These are phyloP conservation scores for Trypanosoma melophagium DNA, from an alignment of 208 protist genomes.

Conservation along the genomic window DNA sequence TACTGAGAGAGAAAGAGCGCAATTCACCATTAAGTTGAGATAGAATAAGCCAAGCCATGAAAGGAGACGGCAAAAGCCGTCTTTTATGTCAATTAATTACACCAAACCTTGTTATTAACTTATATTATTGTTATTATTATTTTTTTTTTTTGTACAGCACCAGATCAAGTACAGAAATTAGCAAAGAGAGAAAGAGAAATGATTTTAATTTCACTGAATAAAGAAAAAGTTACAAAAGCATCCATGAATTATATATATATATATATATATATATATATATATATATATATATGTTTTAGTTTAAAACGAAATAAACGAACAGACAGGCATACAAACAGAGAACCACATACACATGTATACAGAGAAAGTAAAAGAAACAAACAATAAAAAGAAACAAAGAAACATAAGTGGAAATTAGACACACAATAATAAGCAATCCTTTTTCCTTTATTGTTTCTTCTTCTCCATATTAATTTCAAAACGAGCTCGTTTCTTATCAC, in stretches of 20 bases:
- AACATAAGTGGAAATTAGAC: slow-evolving; percentile 1
- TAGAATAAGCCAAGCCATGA: slow-evolving; percentile 15
- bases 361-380: no score
- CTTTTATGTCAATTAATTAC: no score
- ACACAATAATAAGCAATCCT: no score
- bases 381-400: slow-evolving; percentile 20
- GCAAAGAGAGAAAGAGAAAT: no score
- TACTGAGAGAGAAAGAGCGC: slow-evolving; percentile 13
- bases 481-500: slow-evolving; percentile 63
- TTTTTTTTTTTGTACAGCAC: no score
- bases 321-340: slow-evolving; percentile 9
- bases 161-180: no score
- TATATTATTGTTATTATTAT: no score
- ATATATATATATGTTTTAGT: slow-evolving; percentile 2
- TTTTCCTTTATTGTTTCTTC: slow-evolving; percentile 37
- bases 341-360: neutral
- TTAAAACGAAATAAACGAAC: slow-evolving; percentile 16
- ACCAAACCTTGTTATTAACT: no score
- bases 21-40: slow-evolving; percentile 21
- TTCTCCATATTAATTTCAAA: slow-evolving; percentile 79
- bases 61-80: no score
- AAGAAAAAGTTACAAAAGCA: no score
- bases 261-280: slow-evolving; percentile 2
- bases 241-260: neutral
- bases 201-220: no score